phyloP scores from a whole-genome alignment of 106 monocot species.

The Dioscorea zingiberensis region DNA sequence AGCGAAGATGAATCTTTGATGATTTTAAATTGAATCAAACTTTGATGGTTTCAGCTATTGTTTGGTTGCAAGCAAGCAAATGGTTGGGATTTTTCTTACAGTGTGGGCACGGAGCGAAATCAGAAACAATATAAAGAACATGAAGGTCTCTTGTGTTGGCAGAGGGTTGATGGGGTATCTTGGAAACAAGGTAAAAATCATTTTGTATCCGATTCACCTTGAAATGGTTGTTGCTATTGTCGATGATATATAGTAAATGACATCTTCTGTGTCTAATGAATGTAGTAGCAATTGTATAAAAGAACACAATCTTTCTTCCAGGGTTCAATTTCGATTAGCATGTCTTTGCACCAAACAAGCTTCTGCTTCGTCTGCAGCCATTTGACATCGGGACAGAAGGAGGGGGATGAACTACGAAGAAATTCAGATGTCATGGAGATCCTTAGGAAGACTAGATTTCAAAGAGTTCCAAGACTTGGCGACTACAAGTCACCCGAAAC shows the following conservation, averaged over 20 bases:
- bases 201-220: not conserved
- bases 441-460: conserved; percentile 69
- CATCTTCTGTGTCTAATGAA: too few species aligned
- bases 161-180: conserved; percentile 83
- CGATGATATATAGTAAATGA: too few species aligned
- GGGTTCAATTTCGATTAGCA: conserved; percentile 82
- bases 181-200: conserved; percentile 56
- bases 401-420: conserved; percentile 74
- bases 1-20: too few species aligned
- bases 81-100: conserved; percentile 80
- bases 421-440: conserved; percentile 85
- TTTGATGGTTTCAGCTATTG: conserved; percentile 30
- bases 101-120: conserved; percentile 64
- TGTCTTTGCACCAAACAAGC: conserved; percentile 73
- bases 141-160: conserved; percentile 79
- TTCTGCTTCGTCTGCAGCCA: conserved; percentile 82
- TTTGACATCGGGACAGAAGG: conserved; percentile 74
- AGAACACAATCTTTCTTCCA: conserved; percentile 9
- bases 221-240: too few species aligned
- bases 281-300: too few species aligned
- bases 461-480: conserved; percentile 31
- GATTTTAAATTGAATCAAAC: too few species aligned
- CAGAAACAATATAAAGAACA: conserved; percentile 59
- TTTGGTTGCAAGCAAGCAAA: conserved; percentile 80
- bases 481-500: conserved; percentile 58